phyloP scores from a whole-genome alignment of 2,329 filamentous ascomycete species.

The Penicillium sp. region DNA sequence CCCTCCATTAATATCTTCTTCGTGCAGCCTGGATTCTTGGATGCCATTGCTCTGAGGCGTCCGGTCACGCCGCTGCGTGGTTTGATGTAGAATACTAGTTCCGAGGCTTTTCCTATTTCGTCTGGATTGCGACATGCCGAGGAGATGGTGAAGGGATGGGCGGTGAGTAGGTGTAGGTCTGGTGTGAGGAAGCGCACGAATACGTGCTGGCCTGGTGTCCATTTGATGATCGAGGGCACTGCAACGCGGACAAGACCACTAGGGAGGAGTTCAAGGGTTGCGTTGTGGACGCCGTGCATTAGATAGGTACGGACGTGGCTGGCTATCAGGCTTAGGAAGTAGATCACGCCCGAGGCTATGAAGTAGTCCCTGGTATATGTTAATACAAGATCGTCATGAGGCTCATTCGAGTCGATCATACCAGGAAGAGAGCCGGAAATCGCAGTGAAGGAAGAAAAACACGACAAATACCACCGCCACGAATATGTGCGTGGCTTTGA shows the following conservation, averaged over 20 bases:
- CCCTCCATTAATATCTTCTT: conserved; percentile 48
- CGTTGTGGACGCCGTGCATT: conserved; percentile 41
- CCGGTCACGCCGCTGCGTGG: conserved; percentile 44
- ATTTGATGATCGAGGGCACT: conserved; percentile 39
- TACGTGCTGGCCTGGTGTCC: conserved; percentile 47
- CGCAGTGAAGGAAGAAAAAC: conserved; percentile 53
- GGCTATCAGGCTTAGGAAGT: conserved; percentile 40
- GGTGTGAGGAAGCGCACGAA: conserved; percentile 45
- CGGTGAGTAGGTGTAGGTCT: conserved; percentile 37
- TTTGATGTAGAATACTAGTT: conserved; percentile 48
- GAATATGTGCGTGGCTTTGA: conserved; percentile 49
- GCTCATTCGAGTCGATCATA: conserved; percentile 15
- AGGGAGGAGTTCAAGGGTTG: conserved; percentile 35
- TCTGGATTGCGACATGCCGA: conserved; percentile 34
- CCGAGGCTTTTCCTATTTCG: conserved; percentile 18
- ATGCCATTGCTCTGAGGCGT: conserved; percentile 35
- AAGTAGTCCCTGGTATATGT: conserved; percentile 47
- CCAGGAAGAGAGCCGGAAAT: conserved; percentile 47
- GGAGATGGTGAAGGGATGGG: conserved; percentile 50
- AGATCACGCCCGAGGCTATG: conserved; percentile 47
- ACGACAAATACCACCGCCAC: conserved; percentile 47
- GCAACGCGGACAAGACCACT: conserved; percentile 37
- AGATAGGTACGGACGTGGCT: conserved; percentile 41
- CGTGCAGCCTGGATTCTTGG: conserved; percentile 28
- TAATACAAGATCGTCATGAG: not conserved